Base-by-base conservation (phyloP, 2,329 filamentous ascomycete species). In the Beauveria caledonica region DNA sequence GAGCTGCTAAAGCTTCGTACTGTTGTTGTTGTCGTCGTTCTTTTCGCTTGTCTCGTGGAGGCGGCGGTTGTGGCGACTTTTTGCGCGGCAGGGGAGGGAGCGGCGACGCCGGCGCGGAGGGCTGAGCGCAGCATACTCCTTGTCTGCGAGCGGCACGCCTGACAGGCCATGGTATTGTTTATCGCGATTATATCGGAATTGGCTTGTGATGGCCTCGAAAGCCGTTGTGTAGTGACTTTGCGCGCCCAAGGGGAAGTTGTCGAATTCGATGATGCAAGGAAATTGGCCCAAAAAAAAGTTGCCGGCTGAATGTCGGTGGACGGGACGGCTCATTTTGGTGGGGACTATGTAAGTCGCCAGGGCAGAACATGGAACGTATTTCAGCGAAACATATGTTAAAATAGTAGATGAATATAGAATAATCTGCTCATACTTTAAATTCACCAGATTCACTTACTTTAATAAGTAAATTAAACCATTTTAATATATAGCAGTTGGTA, bases 111-210 rank as follows among this genome's bases (percentile, higher is more conserved):
- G 5, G 68, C 66, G 60, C 72, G 70, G 60, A 69, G 64, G 60
- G 71, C 68, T 55, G 68, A 64, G 62, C 72, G 72, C 60, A 76
- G 67, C 48, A 79, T 64, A 51, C 70, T 70, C 62, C 73, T 71
- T 63, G 79, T 72, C 69, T 79, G 77, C 46, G 72, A 68, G 63
- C 74, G 73, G 69, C 80, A 82, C 68, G 71, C 76, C 66, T 78
- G 75, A 68, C 79, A 80, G 61, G 79, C 77, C 77, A 82, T 80
- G 69, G 27, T 46, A 17, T 15, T 48, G 1, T 11, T 19, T 21
- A 7, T 58, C 5, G 8, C 27, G 19, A 10, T 27, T n/a, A 21
- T 23, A 25, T 25, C 15, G 1, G 33, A 17, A 27, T 57, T 21
- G 44, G 54, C 21, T 42, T 7, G 3, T 2, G 5, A 6, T 49